Evolutionary conservation across 2,329 filamentous ascomycete species (phyloP), one percentile per base, ranked within the genome.

Genomic region (Xylaria sp.): DNA sequence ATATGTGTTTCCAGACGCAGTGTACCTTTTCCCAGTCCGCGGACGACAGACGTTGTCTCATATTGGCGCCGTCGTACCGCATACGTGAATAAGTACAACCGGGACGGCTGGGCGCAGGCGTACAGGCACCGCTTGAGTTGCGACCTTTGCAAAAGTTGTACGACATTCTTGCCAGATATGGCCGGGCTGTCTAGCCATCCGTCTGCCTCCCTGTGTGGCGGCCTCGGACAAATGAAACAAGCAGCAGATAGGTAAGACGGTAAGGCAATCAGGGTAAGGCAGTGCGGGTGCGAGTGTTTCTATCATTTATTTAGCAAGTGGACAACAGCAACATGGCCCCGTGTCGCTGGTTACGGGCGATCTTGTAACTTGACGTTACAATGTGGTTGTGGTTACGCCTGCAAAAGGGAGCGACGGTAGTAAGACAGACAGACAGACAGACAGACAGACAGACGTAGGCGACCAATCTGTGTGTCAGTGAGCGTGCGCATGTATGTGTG

Each of bases 31-130:
- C 63, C 36, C 25, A 51, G 33, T 51, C 38, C 27, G 51, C 29
- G 25, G 50, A n/a, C 45, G 59, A 71, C 73, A 67, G 63, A 72
- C 70, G 63, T 64, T 71, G 72, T 74, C 72, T 71, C 56, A 67
- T 65, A 71, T 69, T 45, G 63, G 63, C 63, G 63, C 66, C 63
- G 70, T 74, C 65, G 61, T 71, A 75, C 74, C 20, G 68, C 73
- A 73, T 73, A 68, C 68, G 66, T 57, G 51, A 59, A 69, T 39
- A 55, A 59, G 71, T 72, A 72, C 70, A 73, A 72, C 73, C 72
- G 72, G 74, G 73, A 74, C 73, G 74, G 74, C 71, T 75, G 70
- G 61, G 63, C 62, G 72, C 72, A 74, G 70, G 66, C 67, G 67
- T 69, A 73, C 71, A 70, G 64, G 69, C 72, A 69, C 69, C 70